Percentiles rank a stretch among this genome's conserved stretches.
phyloP scores from a whole-genome alignment of 1,284 basidiomycete species.

The Boletellus deceptivus region DNA sequence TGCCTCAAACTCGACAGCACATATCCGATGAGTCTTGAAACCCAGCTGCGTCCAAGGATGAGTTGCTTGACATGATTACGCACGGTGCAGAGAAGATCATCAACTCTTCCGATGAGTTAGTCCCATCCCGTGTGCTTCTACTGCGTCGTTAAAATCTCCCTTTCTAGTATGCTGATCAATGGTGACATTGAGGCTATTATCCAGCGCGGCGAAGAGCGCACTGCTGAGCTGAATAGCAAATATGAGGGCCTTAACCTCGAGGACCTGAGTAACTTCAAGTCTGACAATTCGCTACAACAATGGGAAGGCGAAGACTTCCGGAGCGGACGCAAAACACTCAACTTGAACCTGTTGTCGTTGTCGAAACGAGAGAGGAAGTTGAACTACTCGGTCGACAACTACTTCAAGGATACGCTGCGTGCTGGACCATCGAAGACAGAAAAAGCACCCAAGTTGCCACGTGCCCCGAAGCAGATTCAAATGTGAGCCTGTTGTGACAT shows the following conservation, averaged over 20 bases:
- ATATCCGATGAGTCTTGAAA: background rate
- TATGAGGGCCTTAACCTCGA: conserved; percentile 91
- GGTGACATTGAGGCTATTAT: conserved; percentile 97
- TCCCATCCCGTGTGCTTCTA: conserved; percentile 2
- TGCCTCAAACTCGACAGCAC: background rate
- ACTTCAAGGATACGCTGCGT: conserved; percentile 92
- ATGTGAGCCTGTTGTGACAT: conserved; percentile 50
- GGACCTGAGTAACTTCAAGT: conserved; percentile 96
- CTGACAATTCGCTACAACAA: conserved; percentile 83
- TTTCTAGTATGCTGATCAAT: conserved; percentile 70
- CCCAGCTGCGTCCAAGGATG: conserved; percentile 90
- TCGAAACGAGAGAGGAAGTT: conserved; percentile 95
- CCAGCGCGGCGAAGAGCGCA: conserved; percentile 87
- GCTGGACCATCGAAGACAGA: conserved; percentile 77
- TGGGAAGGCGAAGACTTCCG: conserved; percentile 98
- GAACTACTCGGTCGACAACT: conserved; percentile 93
- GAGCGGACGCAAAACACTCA: conserved; percentile 66
- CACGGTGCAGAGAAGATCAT: conserved; percentile 98
- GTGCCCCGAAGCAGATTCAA: conserved; percentile 87
- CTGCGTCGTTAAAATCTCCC: background rate
- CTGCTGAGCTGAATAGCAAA: conserved; percentile 85
- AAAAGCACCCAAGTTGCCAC: conserved; percentile 80
- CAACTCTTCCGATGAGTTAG: conserved; percentile 67
- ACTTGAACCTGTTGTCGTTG: conserved; percentile 83
- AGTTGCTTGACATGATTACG: conserved; percentile 97